Evolutionary conservation across 228 moss, liverwort and hornwort species (phyloP).

Genomic region (Sphagnum fallax): DNA sequence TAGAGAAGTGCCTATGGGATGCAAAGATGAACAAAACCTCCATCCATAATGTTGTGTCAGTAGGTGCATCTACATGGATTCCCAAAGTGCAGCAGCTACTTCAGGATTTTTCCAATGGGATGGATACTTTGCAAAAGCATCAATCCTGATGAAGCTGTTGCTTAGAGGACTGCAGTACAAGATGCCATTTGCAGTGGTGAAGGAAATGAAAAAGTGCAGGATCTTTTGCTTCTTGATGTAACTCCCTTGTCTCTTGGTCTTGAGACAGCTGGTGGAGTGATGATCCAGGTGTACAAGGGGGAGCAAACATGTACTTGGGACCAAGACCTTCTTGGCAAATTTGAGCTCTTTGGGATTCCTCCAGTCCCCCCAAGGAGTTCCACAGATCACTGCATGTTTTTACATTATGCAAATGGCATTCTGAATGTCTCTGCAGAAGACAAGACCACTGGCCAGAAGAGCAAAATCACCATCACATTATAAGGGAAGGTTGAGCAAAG

Average conservation of each 20-base stretch:
- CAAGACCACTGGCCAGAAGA: slow-evolving; percentile 45
- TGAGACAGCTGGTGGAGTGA: slow-evolving; percentile 42
- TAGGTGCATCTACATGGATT: slow-evolving; percentile 32
- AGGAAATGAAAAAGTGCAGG: slow-evolving; percentile 31
- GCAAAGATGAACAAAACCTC: slow-evolving; percentile 15
- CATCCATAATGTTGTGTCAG: slow-evolving; percentile 34
- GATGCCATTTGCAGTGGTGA: slow-evolving; percentile 35
- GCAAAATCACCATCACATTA: slow-evolving; percentile 27
- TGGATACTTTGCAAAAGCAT: slow-evolving; percentile 42
- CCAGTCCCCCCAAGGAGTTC: slow-evolving; percentile 28
- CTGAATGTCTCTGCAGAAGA: slow-evolving; percentile 41
- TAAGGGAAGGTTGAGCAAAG: slow-evolving; percentile 23
- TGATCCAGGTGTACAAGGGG: slow-evolving; percentile 44
- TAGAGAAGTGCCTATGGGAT: slow-evolving; percentile 26
- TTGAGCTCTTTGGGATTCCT: not conserved
- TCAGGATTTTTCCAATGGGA: slow-evolving; percentile 30
- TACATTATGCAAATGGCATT: slow-evolving; percentile 24
- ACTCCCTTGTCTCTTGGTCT: slow-evolving; percentile 37
- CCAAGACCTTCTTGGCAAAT: slow-evolving; percentile 23
- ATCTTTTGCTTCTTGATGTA: slow-evolving; percentile 40
- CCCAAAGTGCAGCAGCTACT: slow-evolving; percentile 34
- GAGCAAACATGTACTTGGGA: slow-evolving; percentile 19
- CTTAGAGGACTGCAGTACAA: slow-evolving; percentile 30
- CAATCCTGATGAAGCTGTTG: slow-evolving; percentile 29
- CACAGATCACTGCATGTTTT: slow-evolving; percentile 38